These are phyloP conservation scores for Metarhizium sp. DNA, from an alignment of 2,329 filamentous ascomycete species.

Conservation along the genomic window DNA sequence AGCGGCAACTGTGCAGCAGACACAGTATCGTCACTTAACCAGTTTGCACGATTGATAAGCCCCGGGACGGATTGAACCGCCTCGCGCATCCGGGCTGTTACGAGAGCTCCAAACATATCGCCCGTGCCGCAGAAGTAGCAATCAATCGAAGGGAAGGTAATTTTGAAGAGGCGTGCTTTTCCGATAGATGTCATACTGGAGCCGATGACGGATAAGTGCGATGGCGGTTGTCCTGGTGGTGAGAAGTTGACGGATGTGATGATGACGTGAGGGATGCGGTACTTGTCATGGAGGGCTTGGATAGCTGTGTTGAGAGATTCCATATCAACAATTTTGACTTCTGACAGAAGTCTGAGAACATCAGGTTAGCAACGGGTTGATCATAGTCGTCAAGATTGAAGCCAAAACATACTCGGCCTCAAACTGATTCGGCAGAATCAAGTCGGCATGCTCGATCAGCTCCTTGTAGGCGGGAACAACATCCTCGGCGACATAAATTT, in stretches of 20 bases:
- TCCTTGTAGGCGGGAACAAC: conserved; percentile 85
- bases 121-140: conserved; percentile 95
- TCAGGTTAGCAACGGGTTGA: conserved; percentile 1
- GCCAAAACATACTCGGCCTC: conserved; percentile 69
- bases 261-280: conserved; percentile 76
- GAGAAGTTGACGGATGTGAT: conserved; percentile 80
- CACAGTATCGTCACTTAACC: conserved; percentile 70
- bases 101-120: conserved; percentile 95
- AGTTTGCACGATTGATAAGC: conserved; percentile 50
- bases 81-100: conserved; percentile 79
- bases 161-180: conserved; percentile 73
- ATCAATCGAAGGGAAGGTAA: conserved; percentile 78
- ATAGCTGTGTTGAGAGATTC: conserved; percentile 65
- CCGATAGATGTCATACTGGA: conserved; percentile 58
- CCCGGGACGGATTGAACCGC: conserved; percentile 45
- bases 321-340: conserved; percentile 72
- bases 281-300: conserved; percentile 63
- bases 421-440: conserved; percentile 94
- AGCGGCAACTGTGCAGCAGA: conserved; percentile 64
- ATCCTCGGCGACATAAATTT: conserved; percentile 82
- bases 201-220: conserved; percentile 63
- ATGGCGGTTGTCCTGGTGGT: conserved; percentile 36
- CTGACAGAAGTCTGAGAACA: conserved; percentile 61
- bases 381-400: neutral
- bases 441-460: conserved; percentile 70